phyloP scores from a whole-genome alignment of 106 monocot species.

The Alisma plantagoaquatica region DNA sequence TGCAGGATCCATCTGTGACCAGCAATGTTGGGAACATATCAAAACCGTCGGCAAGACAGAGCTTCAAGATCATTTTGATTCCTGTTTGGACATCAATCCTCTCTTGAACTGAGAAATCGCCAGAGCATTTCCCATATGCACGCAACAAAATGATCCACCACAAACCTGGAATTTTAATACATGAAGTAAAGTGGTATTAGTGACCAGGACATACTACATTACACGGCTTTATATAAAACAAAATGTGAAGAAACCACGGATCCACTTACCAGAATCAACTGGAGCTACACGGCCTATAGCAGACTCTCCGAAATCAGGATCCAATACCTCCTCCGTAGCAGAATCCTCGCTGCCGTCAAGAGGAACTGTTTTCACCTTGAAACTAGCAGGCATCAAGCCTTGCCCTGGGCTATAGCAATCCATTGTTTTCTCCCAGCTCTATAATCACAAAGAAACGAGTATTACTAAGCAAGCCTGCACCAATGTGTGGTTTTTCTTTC shows the following conservation, averaged over 20 bases:
- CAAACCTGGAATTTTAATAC: conserved; percentile 74
- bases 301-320: conserved; percentile 97
- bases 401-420: conserved; percentile 98
- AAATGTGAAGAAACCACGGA: too few species aligned
- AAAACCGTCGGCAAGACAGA: conserved; percentile 97
- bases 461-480: background rate
- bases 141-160: conserved; percentile 99
- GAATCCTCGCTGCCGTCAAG: conserved; percentile 94
- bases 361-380: conserved; percentile 86
- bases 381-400: conserved; percentile 99
- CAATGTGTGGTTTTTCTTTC: too few species aligned
- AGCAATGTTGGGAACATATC: conserved; percentile 98
- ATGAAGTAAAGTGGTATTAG: too few species aligned
- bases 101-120: conserved; percentile 93
- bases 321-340: conserved; percentile 88
- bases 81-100: conserved; percentile 99
- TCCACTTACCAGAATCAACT: conserved; percentile 91
- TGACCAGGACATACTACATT: too few species aligned
- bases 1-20: conserved; percentile 98
- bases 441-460: conserved; percentile 1
- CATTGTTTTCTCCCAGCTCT: conserved; percentile 99
- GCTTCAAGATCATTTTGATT: conserved; percentile 96
- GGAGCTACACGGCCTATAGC: conserved; percentile 98
- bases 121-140: conserved; percentile 95
- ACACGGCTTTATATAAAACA: too few species aligned